Evolutionary conservation across 2,329 filamentous ascomycete genomes (phyloP).

Genomic region (Fusarium fracticaudum): DNA sequence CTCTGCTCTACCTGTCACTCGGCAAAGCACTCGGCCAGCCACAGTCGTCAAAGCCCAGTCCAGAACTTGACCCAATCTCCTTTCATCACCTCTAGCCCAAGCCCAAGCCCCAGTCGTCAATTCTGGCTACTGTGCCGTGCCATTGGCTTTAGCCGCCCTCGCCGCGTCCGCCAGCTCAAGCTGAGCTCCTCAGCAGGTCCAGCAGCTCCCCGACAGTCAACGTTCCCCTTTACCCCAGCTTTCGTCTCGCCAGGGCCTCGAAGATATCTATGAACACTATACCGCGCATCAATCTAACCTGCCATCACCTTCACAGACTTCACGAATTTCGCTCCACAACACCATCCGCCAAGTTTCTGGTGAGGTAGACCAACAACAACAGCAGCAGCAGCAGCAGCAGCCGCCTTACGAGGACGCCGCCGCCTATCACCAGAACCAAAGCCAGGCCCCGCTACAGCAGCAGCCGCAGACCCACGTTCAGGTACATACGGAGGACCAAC

Average conservation of each 20-base stretch:
- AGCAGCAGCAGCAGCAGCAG: constrained; percentile 51
- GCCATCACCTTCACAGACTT: constrained; percentile 52
- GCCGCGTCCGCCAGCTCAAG: constrained; percentile 22
- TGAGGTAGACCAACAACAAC: constrained; percentile 55
- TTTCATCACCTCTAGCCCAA: constrained; percentile 34
- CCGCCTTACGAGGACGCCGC: constrained; percentile 55
- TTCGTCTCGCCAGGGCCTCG: constrained; percentile 58
- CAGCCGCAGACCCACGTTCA: constrained; percentile 37
- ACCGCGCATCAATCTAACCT: constrained; percentile 52
- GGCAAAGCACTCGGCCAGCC: constrained; percentile 26
- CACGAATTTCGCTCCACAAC: constrained; percentile 48
- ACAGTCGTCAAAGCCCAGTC: constrained; percentile 30
- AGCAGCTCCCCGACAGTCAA: constrained; percentile 45
- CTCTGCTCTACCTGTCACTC: constrained; percentile 7
- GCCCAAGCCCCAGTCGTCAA: constrained; percentile 36
- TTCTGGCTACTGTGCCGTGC: constrained; percentile 11
- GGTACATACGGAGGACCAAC: constrained; percentile 34
- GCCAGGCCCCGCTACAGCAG: constrained; percentile 49
- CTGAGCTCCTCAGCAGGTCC: constrained; percentile 37
- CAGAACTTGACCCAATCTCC: constrained; percentile 37
- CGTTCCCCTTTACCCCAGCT: constrained; percentile 51
- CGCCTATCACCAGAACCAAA: constrained; percentile 46
- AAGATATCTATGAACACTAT: constrained; percentile 53
- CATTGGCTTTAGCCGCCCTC: constrained; percentile 32
- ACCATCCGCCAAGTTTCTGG: constrained; percentile 60